Conservation (phyloP, 1,139 yeast genomes). For the Kodamaea fungicola region DNA sequence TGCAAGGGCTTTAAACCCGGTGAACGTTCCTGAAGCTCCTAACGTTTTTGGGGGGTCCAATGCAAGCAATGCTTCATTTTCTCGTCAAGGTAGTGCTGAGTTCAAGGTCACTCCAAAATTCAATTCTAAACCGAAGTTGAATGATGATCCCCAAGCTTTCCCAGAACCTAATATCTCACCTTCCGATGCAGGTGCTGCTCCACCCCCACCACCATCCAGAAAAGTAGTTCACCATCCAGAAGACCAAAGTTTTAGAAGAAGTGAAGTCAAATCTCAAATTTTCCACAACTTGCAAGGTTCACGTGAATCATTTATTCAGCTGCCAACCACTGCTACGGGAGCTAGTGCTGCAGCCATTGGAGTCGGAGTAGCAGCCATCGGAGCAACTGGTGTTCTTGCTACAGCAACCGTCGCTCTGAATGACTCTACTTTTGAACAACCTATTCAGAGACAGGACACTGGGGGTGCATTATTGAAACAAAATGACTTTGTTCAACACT, state of each 20-base stretch:
- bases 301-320: constrained; percentile 32
- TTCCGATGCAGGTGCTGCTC: constrained; percentile 11
- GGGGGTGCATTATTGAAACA: constrained; percentile 23
- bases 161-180: constrained; percentile 7
- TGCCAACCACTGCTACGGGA: constrained; percentile 11
- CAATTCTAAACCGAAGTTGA: neutral
- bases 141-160: constrained; percentile 6
- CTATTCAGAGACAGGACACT: constrained; percentile 22
- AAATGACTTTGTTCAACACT: constrained; percentile 43
- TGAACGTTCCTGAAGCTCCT: neutral
- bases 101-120: neutral
- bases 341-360: neutral
- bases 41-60: neutral
- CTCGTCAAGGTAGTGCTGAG: neutral
- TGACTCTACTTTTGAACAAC: constrained; percentile 1
- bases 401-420: constrained; percentile 6
- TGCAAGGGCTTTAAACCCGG: constrained; percentile 1
- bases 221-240: constrained; percentile 37
- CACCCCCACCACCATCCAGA: constrained; percentile 71
- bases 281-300: constrained; percentile 50
- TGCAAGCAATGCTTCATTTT: neutral
- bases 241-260: constrained; percentile 23
- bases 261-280: constrained; percentile 51
- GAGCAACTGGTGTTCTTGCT: neutral
- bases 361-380: neutral